Conservation (phyloP, 2,329 filamentous ascomycete genomes). For the Gnomoniopsis smithogilvyi region DNA sequence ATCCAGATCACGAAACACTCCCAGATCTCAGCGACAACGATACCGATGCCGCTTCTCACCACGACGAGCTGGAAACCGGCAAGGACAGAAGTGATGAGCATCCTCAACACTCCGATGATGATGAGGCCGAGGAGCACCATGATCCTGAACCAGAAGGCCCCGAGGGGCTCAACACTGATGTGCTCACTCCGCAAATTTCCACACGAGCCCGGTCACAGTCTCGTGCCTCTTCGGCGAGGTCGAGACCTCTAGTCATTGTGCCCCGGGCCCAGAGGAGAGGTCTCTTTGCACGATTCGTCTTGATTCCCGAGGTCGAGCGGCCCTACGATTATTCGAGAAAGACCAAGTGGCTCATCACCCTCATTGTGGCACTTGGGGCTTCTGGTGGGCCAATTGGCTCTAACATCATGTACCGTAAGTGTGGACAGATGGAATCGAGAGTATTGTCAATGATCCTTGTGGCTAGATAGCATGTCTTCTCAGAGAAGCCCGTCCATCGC, state of each 20-base stretch:
- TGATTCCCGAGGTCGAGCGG: conserved; percentile 76
- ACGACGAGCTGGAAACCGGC: background rate
- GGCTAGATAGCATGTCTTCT: background rate
- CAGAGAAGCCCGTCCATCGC: background rate
- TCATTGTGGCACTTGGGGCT: conserved; percentile 72
- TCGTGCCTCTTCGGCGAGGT: conserved; percentile 36
- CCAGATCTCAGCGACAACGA: background rate
- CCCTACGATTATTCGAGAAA: conserved; percentile 69
- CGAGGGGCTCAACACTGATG: conserved; percentile 11
- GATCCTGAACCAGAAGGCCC: conserved; percentile 13
- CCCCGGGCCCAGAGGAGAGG: conserved; percentile 59
- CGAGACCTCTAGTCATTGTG: conserved; percentile 36
- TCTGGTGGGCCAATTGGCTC: conserved; percentile 80
- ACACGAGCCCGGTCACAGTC: conserved; percentile 22
- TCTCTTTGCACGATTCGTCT: conserved; percentile 64
- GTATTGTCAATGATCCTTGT: background rate
- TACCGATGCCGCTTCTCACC: conserved; percentile 4
- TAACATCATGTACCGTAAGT: conserved; percentile 76
- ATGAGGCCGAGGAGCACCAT: conserved; percentile 15
- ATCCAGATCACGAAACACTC: background rate
- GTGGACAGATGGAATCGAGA: background rate
- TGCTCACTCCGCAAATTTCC: conserved; percentile 5
- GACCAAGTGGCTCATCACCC: conserved; percentile 83
- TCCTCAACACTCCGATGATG: conserved; percentile 1
- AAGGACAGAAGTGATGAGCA: conserved; percentile 2